Base-by-base conservation (phyloP, 1,284 basidiomycete species). In the Ceratobasidium sp. region DNA sequence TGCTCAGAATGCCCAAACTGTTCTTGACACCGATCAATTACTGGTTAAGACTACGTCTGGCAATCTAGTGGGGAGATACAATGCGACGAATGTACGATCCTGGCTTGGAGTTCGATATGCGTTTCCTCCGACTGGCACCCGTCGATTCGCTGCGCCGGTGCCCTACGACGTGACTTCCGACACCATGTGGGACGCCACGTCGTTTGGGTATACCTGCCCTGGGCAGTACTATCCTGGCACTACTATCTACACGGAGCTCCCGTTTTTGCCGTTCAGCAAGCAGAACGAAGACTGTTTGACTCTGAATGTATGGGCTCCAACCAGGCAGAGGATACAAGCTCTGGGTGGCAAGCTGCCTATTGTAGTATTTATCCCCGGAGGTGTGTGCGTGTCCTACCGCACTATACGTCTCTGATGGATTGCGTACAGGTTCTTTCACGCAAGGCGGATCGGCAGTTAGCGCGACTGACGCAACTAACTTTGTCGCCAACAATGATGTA, bases 391-490 rank as follows among this genome's bases (percentile, higher is more conserved):
- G 3, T 33, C 26, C 44, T 33, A n/a, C 3, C 23, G 62, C 7
- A 65, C 38, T n/a, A 23, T 6, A 46, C 38, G 23, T 20, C 13
- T 46, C 44, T 20, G 0, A 42, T 17, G 23, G 7, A 26, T 23
- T 44, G 9, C 13, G 40, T 46, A 23, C 13, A 68, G 57, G 57
- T 59, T 59, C 33, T 68, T 52, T 48, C 46, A 68, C 46, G 13
- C 48, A 52, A 52, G 66, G 66, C 33, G 48, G 66, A 68, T 68
- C 66, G 66, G 66, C 66, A 23, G 33, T 52, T 26, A 46, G 52
- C 26, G 15, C 66, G 15, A 68, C 48, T 7, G 46, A 68, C 46
- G 66, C 66, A 44, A 68, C 66, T 13, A 44, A 68, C 38, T 1
- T 68, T 15, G 66, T 68, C 5, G 23, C 42, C 2, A 65, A 48